These are phyloP conservation scores for Acrodontium crateriforme DNA, from an alignment of 2,329 filamentous ascomycete genomes.

Conservation along the genomic window DNA sequence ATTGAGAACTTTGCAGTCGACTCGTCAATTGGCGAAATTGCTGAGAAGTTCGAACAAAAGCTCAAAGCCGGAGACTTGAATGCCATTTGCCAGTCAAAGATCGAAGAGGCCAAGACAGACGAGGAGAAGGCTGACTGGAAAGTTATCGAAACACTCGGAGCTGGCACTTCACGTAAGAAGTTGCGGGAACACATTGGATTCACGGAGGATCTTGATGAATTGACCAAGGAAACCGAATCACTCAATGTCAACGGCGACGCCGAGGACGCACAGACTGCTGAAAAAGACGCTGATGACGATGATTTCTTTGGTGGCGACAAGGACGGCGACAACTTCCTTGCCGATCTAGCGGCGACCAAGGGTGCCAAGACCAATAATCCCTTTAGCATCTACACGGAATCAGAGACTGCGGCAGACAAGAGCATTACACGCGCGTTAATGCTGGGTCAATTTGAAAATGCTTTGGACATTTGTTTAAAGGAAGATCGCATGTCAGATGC, in stretches of 20 bases:
- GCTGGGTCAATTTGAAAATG: conserved; percentile 79
- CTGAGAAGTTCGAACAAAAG: conserved; percentile 74
- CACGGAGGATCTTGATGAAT: conserved; percentile 34
- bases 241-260: conserved; percentile 40
- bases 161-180: conserved; percentile 70
- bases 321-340: conserved; percentile 75
- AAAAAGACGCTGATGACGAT: conserved; percentile 22
- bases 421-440: conserved; percentile 77
- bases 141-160: conserved; percentile 77
- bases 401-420: conserved; percentile 74
- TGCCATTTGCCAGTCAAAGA: conserved; percentile 66
- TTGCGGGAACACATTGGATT: conserved; percentile 89
- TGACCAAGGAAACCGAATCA: conserved; percentile 28
- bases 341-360: conserved; percentile 73
- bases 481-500: conserved; percentile 89
- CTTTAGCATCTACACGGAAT: conserved; percentile 75
- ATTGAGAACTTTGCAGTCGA: conserved; percentile 87
- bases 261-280: conserved; percentile 14
- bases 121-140: conserved; percentile 95
- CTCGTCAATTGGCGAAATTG: conserved; percentile 67
- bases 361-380: conserved; percentile 87
- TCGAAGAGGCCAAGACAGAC: conserved; percentile 61
- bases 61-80: conserved; percentile 64
- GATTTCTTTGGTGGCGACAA: conserved; percentile 61
- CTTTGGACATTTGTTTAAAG: conserved; percentile 74